Percentiles rank a stretch among this genome's conserved stretches.
Conservation (phyloP, 2,329 filamentous ascomycete species). For the Fusarium agapanthi region DNA sequence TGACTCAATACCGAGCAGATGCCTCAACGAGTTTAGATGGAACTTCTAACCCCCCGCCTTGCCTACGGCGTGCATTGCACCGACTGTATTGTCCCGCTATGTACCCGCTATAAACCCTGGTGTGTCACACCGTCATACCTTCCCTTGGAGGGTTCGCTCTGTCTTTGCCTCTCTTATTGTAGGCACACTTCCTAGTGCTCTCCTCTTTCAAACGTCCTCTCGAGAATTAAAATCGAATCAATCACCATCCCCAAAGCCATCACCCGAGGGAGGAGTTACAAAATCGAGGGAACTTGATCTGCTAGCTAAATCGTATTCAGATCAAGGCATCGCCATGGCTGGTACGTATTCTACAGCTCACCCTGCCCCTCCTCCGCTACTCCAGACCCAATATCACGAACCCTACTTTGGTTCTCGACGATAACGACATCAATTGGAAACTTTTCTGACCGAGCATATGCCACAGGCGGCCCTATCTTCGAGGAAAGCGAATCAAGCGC, state of each 20-base stretch:
- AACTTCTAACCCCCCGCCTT: background rate
- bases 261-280: background rate
- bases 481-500: slow-evolving; percentile 37
- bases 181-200: slow-evolving; percentile 15
- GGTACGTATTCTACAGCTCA: slow-evolving; percentile 31
- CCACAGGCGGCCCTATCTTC: slow-evolving; percentile 20
- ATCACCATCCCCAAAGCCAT: background rate
- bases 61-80: slow-evolving; percentile 20
- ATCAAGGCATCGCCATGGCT: slow-evolving; percentile 29
- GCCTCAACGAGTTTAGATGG: slow-evolving; percentile 24
- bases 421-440: background rate
- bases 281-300: background rate
- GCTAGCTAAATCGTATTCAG: background rate
- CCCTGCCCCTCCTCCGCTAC: slow-evolving; percentile 24
- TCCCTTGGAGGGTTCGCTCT: background rate
- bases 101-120: slow-evolving; percentile 20
- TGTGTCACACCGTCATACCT: slow-evolving; percentile 35
- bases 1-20: slow-evolving; percentile 24
- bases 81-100: slow-evolving; percentile 14
- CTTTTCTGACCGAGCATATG: slow-evolving; percentile 15
- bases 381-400: background rate
- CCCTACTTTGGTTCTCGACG: background rate
- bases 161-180: slow-evolving; percentile 19
- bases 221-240: background rate
- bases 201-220: slow-evolving; percentile 1